Evolutionary conservation across 2,329 filamentous ascomycete genomes (phyloP), one percentile per base, ranked within the genome.

Genomic region (Boeremia exigua): DNA sequence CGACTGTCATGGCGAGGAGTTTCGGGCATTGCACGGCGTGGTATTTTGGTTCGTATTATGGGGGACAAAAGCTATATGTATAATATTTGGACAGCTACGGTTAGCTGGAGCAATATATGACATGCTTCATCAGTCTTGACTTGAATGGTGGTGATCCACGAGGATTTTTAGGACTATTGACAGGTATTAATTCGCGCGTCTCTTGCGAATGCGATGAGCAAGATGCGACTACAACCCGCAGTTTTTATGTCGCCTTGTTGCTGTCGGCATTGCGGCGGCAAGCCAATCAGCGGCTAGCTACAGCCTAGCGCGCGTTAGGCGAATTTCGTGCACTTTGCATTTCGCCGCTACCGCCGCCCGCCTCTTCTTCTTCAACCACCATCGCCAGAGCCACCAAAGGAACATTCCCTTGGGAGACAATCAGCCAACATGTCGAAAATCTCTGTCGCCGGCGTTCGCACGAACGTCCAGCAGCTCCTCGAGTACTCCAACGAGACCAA

Each of bases 401-500:
- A 71, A 66, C 43, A 48, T 69, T 72, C 69, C 79, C 73, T 79
- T 81, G 80, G 80, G 81, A 82, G 80, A 82, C 80, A 75, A 67
- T 62, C 71, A 60, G 57, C 59, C 60, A 74, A 81, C 69, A 91
- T 92, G 89, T 92, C 90, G 72, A 93, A 93, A 82, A 92, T 92
- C 83, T 90, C 89, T 87, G 86, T 83, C 78, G 91, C 92, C 87
- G 91, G 92, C 90, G 92, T 96, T 86, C 92, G 93, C 86, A 85
- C 87, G 80, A 94, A 98, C 85, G 91, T 98, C 80, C 84, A 89
- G 81, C 87, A 95, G 80, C 87, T 99, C 77, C 90, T 99, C 76
- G 89, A 96, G 77, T 98, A 98, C 89, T 96, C 90, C 78, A 85
- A 85, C 75, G 88, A 96, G 81, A 91, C 90, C 81, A 96, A 96